A percentile compares a stretch with the other conserved stretches of the same genome.
phyloP scores from a whole-genome alignment of 306 rosid species.

The Glycine soja region DNA sequence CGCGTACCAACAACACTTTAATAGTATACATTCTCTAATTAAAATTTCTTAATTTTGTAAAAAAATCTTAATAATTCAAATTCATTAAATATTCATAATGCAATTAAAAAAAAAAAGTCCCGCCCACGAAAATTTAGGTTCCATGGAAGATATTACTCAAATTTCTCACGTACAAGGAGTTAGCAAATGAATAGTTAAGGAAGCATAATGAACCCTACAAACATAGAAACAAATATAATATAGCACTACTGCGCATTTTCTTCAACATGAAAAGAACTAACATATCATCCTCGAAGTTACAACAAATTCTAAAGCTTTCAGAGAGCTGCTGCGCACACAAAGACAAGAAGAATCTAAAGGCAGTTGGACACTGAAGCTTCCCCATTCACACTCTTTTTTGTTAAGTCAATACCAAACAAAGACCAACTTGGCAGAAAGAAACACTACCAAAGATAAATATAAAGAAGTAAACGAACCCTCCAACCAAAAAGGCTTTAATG shows the following conservation, averaged over 20 bases:
- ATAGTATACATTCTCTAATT: too few relatives aligned
- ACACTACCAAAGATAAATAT: slow-evolving; percentile 19
- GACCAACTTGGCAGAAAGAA: slow-evolving; percentile 41
- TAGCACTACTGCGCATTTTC: slow-evolving; percentile 21
- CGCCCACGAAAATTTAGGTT: too few relatives aligned
- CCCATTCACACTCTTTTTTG: slow-evolving; percentile 61
- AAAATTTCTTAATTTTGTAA: too few relatives aligned
- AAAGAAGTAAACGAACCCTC: slow-evolving; percentile 21
- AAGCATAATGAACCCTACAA: slow-evolving; percentile 15
- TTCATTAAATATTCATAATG: background rate
- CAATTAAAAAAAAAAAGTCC: background rate
- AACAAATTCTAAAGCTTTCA: slow-evolving; percentile 62
- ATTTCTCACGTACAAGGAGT: background rate
- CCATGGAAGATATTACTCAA: too few relatives aligned
- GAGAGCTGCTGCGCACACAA: slow-evolving; percentile 47
- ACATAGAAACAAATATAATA: slow-evolving; percentile 29
- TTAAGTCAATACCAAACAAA: slow-evolving; percentile 44
- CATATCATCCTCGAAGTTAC: slow-evolving; percentile 68
- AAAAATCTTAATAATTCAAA: background rate
- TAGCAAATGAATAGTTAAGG: background rate
- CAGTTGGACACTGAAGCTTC: slow-evolving; percentile 62
- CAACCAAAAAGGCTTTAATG: slow-evolving; percentile 28
- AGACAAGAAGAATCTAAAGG: slow-evolving; percentile 49
- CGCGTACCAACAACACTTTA: too few relatives aligned
- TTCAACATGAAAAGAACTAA: slow-evolving; percentile 44